Percentiles rank a stretch among this genome's conserved stretches.
phyloP scores from a whole-genome alignment of 805 yeast genomes.

The Ogataea trehaloabstinens region DNA sequence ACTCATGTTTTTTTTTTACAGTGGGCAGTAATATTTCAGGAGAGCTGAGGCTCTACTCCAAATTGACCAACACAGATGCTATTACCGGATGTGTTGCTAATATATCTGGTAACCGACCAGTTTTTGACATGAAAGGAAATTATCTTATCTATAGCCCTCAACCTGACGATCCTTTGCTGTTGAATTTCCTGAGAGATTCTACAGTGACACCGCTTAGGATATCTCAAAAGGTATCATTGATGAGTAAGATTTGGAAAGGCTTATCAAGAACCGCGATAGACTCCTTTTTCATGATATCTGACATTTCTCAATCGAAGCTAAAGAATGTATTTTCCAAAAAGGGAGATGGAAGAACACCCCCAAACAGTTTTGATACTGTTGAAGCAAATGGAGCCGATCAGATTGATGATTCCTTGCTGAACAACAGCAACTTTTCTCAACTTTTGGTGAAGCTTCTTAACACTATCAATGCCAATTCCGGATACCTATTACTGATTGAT shows the following conservation, averaged over 20 bases:
- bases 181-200: conserved; percentile 10
- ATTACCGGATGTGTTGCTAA: conserved; percentile 10
- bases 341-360: background rate
- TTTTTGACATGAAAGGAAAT: conserved; percentile 47
- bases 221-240: conserved; percentile 45
- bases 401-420: conserved; percentile 12
- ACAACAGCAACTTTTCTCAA: conserved; percentile 24
- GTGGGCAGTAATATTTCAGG: conserved; percentile 19
- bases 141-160: conserved; percentile 51
- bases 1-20: conserved; percentile 14
- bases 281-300: conserved; percentile 38
- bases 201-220: conserved; percentile 44
- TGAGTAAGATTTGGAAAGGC: conserved; percentile 46
- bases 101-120: conserved; percentile 35
- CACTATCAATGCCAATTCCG: conserved; percentile 28
- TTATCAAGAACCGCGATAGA: conserved; percentile 53
- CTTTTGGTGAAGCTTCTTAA: conserved; percentile 27
- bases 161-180: conserved; percentile 33
- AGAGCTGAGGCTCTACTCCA: conserved; percentile 11
- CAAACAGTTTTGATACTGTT: background rate
- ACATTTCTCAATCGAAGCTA: conserved; percentile 45
- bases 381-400: background rate
- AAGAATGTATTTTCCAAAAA: conserved; percentile 34
- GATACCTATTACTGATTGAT: conserved; percentile 47
- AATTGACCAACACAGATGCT: background rate